A percentile compares a stretch with the other conserved stretches of the same genome.
Evolutionary conservation across 148 eudicot genomes (phyloP).

Genomic region (Chenopodium suecicum): DNA sequence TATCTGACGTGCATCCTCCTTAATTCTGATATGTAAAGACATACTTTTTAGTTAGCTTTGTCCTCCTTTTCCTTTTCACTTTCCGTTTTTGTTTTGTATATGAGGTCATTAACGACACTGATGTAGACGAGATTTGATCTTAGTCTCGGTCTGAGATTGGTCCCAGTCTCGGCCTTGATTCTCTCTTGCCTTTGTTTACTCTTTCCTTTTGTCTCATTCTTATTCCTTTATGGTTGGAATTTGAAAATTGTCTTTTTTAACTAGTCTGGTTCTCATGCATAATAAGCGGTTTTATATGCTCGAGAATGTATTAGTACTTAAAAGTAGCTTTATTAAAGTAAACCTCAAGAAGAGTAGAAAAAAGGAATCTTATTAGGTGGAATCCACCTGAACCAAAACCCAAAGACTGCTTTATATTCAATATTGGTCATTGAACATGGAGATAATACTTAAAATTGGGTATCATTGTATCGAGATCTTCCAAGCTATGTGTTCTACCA

Average conservation of each 20-base stretch:
- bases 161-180: no score
- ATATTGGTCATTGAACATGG: neutral
- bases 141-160: no score
- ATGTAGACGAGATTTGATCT: neutral
- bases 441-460: neutral
- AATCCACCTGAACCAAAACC: constrained; percentile 6
- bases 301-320: neutral
- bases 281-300: constrained; percentile 19
- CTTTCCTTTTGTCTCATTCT: neutral
- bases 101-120: no score
- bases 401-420: neutral
- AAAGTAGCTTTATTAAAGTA: constrained; percentile 20
- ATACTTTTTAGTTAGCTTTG: neutral
- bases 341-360: neutral
- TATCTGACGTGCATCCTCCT: constrained; percentile 19
- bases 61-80: neutral
- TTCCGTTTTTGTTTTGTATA: neutral
- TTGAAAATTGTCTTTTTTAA: constrained; percentile 5
- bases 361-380: constrained; percentile 21
- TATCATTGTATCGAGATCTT: constrained; percentile 3
- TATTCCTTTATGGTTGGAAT: constrained; percentile 8
- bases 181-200: neutral
- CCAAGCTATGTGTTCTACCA: neutral
- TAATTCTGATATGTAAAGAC: constrained; percentile 20
- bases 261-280: constrained; percentile 1